Conservation (phyloP, 495 filamentous ascomycete genomes). For the Neurospora discreta region DNA sequence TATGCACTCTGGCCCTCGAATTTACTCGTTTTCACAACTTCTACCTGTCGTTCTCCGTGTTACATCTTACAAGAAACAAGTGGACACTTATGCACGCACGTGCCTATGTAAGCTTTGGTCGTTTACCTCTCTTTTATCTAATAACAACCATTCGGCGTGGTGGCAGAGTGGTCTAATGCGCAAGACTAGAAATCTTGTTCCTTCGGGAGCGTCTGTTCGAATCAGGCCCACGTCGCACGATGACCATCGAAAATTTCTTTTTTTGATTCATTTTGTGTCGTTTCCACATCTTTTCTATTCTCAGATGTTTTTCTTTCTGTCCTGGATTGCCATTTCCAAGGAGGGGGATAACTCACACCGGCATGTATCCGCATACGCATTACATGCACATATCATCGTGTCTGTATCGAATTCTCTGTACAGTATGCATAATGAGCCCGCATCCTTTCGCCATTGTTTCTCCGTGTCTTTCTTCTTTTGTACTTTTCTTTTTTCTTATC, state of each 20-base stretch:
- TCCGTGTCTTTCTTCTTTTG: too few species aligned
- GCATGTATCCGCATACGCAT: neutral
- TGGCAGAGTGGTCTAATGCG: neutral
- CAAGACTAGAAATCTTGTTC: too few species aligned
- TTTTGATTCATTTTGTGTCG: neutral
- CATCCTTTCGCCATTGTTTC: too few species aligned
- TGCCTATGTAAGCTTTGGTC: neutral
- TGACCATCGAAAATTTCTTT: neutral
- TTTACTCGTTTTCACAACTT: neutral
- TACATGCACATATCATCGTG: neutral
- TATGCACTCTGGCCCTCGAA: neutral
- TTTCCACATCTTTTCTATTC: neutral
- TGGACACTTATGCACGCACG: neutral
- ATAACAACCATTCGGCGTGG: neutral
- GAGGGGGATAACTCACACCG: too few species aligned
- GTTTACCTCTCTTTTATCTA: fast-evolving
- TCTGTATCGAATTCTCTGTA: neutral
- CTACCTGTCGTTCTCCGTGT: neutral
- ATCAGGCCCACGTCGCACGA: neutral
- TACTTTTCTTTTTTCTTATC: too few species aligned
- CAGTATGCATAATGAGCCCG: too few species aligned
- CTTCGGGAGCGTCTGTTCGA: too few species aligned
- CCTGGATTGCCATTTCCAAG: neutral
- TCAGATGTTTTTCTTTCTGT: neutral
- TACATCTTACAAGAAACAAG: neutral